These are phyloP conservation scores for Dictyostelium capitatum DNA, from an alignment of 78 protist genomes.

Conservation along the genomic window DNA sequence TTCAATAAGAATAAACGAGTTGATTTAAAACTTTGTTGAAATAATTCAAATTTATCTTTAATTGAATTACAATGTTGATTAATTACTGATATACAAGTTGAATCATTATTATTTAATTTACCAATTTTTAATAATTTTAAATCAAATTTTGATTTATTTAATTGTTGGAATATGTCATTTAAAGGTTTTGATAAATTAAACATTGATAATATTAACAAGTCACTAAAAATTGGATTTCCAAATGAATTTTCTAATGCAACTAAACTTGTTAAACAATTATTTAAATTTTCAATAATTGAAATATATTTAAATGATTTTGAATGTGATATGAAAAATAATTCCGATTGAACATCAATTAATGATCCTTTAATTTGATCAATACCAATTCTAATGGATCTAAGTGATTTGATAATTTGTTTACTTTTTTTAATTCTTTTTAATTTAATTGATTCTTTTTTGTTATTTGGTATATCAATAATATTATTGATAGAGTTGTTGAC, in stretches of 20 bases:
- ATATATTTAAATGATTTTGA: neutral
- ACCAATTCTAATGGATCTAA: conserved; percentile 6
- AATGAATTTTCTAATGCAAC: conserved; percentile 50
- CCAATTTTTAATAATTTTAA: neutral
- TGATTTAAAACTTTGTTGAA: conserved; percentile 1
- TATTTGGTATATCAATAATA: neutral
- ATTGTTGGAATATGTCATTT: conserved; percentile 4
- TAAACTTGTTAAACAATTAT: conserved; percentile 4
- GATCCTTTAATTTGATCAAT: conserved; percentile 6
- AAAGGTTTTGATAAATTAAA: neutral
- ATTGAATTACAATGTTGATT: conserved; percentile 8
- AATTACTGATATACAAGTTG: neutral
- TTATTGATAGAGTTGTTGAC: neutral
- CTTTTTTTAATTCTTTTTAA: neutral
- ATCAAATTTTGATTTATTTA: neutral
- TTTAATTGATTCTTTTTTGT: neutral
- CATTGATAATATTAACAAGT: conserved; percentile 37
- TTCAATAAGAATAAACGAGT: conserved; percentile 4
- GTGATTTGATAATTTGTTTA: conserved; percentile 8
- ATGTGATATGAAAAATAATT: conserved; percentile 13
- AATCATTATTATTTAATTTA: neutral
- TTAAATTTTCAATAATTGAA: conserved; percentile 3
- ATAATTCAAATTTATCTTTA: neutral
- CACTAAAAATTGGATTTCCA: conserved; percentile 5
- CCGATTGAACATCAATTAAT: conserved; percentile 19